phyloP scores from a whole-genome alignment of 345 rosid species.

The Gossypium anomalum region DNA sequence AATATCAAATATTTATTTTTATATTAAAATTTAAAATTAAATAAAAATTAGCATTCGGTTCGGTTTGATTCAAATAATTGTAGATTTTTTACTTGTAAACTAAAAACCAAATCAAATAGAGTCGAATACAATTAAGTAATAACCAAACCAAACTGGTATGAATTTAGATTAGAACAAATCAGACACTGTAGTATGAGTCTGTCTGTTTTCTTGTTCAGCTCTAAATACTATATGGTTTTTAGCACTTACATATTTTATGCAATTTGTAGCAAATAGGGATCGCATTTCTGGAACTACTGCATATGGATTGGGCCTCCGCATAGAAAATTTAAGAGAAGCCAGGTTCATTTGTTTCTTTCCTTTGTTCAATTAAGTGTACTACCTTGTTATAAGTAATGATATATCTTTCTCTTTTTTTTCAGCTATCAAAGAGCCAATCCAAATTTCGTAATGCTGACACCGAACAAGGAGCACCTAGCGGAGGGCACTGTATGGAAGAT shows the following conservation, averaged over 20 bases:
- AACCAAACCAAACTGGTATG: neutral
- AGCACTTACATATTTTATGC: neutral
- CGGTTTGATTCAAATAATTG: neutral
- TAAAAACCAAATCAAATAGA: neutral
- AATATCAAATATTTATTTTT: neutral
- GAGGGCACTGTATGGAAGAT: slow-evolving; percentile 66
- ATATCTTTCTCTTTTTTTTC: neutral
- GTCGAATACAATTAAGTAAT: neutral
- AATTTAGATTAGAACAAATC: neutral
- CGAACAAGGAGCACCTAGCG: slow-evolving; percentile 84
- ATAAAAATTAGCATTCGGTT: neutral
- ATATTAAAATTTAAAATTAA: neutral
- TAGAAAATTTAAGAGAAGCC: slow-evolving; percentile 79
- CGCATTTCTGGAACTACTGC: slow-evolving; percentile 39
- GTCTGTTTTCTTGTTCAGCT: neutral
- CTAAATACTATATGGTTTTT: neutral
- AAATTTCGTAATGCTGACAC: slow-evolving; percentile 81
- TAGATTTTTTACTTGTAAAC: neutral
- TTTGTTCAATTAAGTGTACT: neutral
- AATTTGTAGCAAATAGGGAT: slow-evolving; percentile 64
- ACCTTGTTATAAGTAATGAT: neutral
- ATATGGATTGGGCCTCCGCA: slow-evolving; percentile 72
- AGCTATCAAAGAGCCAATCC: slow-evolving; percentile 96
- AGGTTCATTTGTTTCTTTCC: slow-evolving; percentile 39
- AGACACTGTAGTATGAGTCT: neutral